A percentile compares a stretch with the other conserved stretches of the same genome.
These are phyloP conservation scores for Yarrowia divulgata DNA, from an alignment of 805 yeast species.

Conservation along the genomic window DNA sequence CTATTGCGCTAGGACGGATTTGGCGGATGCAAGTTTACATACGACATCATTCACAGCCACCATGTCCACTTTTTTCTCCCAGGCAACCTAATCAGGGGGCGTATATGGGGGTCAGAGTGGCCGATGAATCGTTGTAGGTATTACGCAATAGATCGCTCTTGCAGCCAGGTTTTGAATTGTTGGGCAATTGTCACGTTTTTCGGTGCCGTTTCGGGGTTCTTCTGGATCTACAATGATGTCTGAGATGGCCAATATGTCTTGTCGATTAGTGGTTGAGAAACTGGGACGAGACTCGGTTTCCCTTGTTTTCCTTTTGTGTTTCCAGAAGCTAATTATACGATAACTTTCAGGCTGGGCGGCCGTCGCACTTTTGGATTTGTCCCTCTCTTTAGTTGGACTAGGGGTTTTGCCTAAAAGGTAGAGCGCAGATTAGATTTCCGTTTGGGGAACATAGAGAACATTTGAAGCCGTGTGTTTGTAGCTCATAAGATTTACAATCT, in stretches of 20 bases:
- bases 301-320: background rate
- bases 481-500: constrained; percentile 4
- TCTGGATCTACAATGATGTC: constrained; percentile 3
- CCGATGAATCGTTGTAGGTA: background rate
- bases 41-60: background rate
- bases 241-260: background rate
- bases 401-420: constrained; percentile 54
- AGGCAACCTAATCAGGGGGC: constrained; percentile 1
- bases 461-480: constrained; percentile 7
- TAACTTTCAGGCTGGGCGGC: constrained; percentile 27
- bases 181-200: background rate
- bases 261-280: background rate
- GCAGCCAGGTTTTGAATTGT: background rate
- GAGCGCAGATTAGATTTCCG: constrained; percentile 18
- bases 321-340: constrained; percentile 1
- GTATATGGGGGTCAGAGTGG: no score
- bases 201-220: constrained; percentile 1
- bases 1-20: constrained; percentile 10
- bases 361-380: constrained; percentile 4
- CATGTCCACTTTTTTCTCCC: background rate
- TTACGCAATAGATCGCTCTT: background rate
- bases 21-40: constrained; percentile 10
- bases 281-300: background rate
- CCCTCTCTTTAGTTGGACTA: background rate
- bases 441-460: constrained; percentile 11